phyloP scores from a whole-genome alignment of 2,329 filamentous ascomycete genomes.

The Paracoccidioides lutzii region DNA sequence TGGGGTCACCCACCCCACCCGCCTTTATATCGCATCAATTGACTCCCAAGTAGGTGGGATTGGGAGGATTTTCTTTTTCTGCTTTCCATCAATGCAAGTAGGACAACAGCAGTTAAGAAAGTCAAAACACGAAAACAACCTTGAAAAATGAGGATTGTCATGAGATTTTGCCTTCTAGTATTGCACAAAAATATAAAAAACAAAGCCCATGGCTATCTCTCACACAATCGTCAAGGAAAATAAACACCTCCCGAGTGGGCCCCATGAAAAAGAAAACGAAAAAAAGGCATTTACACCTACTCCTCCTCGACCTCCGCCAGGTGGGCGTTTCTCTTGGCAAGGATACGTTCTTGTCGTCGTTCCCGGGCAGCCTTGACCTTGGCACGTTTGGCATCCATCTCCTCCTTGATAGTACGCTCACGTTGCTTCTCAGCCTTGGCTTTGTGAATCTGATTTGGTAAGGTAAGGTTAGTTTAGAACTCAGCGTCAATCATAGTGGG shows the following conservation, averaged over 20 bases:
- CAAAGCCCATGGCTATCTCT: not conserved
- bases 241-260: constrained; percentile 2
- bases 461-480: not conserved
- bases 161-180: not conserved
- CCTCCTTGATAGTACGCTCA: constrained; percentile 91
- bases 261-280: constrained; percentile 1
- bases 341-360: constrained; percentile 86
- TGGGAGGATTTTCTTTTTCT: not conserved
- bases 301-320: constrained; percentile 53
- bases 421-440: constrained; percentile 99
- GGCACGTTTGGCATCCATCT: constrained; percentile 99
- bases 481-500: not conserved
- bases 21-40: not conserved
- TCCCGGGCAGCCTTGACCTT: constrained; percentile 99
- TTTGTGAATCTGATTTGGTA: constrained; percentile 72
- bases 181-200: not conserved
- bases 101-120: not conserved
- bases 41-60: not conserved
- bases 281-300: constrained; percentile 7
- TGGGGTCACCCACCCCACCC: not conserved
- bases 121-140: not conserved
- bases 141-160: not conserved
- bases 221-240: constrained; percentile 3
- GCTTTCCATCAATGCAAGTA: not conserved
- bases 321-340: constrained; percentile 80